Conservation (phyloP, 768 basidiomycete species). For the Boletus subcaerulescens region DNA sequence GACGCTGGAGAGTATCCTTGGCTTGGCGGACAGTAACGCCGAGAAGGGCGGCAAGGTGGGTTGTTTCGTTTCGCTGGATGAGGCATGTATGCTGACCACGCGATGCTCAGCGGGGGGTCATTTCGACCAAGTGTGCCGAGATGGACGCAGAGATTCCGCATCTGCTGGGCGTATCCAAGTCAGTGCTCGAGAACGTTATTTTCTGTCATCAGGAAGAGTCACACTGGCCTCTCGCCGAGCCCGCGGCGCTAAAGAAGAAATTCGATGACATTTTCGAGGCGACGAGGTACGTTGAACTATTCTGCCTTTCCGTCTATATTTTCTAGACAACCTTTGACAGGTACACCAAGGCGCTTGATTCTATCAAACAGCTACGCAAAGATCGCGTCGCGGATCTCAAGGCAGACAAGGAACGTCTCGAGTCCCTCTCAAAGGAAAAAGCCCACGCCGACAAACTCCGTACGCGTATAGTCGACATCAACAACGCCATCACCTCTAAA, state of each 20-base stretch:
- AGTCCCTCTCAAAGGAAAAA: constrained; percentile 77
- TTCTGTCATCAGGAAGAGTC: constrained; percentile 99
- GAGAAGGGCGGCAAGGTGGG: constrained; percentile 75
- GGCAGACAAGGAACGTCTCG: constrained; percentile 84
- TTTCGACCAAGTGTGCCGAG: constrained; percentile 97
- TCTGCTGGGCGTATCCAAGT: constrained; percentile 91
- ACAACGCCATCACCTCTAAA: constrained; percentile 60
- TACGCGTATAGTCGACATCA: constrained; percentile 59
- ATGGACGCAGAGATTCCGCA: constrained; percentile 94
- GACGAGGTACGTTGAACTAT: constrained; percentile 58
- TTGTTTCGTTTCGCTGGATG: too few species aligned
- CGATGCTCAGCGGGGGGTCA: constrained; percentile 64
- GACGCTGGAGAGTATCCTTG: constrained; percentile 90
- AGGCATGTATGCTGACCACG: not conserved
- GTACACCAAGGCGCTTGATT: constrained; percentile 95
- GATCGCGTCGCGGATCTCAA: constrained; percentile 90
- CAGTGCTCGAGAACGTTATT: constrained; percentile 98
- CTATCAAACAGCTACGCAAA: constrained; percentile 87
- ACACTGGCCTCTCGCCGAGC: constrained; percentile 95
- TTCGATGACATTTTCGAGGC: constrained; percentile 99
- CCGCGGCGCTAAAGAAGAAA: constrained; percentile 91
- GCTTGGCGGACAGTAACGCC: constrained; percentile 60
- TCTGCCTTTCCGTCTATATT: not conserved
- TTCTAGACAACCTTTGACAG: constrained; percentile 36
- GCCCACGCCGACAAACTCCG: constrained; percentile 82